These are phyloP conservation scores for Syzygium syzygioides DNA, from an alignment of 441 rosid genomes.

Conservation along the genomic window DNA sequence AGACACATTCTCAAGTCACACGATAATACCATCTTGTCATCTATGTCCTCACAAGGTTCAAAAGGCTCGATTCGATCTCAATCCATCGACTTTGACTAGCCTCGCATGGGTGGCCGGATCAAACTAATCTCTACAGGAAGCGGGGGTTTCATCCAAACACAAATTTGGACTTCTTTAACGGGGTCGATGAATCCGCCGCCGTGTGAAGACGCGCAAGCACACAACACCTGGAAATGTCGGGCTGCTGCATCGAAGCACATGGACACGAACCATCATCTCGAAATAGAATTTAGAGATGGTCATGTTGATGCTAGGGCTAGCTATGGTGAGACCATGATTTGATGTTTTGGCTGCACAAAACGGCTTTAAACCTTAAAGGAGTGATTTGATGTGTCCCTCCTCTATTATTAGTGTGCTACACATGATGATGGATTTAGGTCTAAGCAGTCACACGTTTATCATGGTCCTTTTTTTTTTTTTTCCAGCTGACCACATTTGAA, in stretches of 20 bases:
- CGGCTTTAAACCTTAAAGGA: not conserved
- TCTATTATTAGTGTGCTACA: not conserved
- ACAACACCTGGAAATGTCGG: not conserved
- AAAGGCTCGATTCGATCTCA: not conserved
- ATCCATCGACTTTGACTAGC: not conserved
- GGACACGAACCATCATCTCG: not conserved
- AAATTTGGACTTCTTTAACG: not conserved
- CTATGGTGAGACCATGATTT: not conserved
- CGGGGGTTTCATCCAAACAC: not conserved
- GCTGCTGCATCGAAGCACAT: not conserved
- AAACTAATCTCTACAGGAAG: not conserved
- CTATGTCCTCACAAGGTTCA: not conserved
- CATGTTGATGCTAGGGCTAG: not conserved
- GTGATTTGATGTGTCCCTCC: not conserved
- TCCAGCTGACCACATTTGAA: not conserved
- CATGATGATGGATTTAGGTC: too few relatives aligned
- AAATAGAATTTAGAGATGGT: not conserved
- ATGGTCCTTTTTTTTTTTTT: not conserved
- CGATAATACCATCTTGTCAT: not conserved
- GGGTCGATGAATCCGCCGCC: not conserved
- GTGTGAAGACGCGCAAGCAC: not conserved
- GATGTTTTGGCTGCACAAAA: not conserved
- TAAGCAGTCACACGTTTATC: not conserved
- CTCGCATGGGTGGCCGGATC: not conserved
- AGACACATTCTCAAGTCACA: not conserved